Base-by-base conservation (phyloP, 2,329 filamentous ascomycete species). In the Fusarium sororula region DNA sequence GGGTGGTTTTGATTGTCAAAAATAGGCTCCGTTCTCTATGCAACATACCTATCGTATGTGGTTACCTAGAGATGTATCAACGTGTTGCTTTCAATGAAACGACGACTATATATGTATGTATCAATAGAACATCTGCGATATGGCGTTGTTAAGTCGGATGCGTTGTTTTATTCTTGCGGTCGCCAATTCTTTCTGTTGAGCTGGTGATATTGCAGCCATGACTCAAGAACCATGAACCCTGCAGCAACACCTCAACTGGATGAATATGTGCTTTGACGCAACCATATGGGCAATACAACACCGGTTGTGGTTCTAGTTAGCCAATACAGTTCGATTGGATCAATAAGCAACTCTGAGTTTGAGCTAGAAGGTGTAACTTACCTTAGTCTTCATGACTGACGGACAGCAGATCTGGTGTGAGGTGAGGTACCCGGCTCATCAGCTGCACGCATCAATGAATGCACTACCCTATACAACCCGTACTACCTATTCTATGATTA, bases 171-270 rank as follows among this genome's bases (percentile, higher is more conserved):
- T 20, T 35, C 10, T 62, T 11, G 26, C 20, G 11, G 18, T 53
- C 32, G n/a, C 9, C 15, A 24, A 26, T 15, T 24, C 38, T 45
- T 63, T 42, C 18, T 18, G 26, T 51, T 20, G 28, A 48, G 24
- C 24, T 37, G 24, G 20, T 15, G 30, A 62, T 42, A 28, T 24
- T 32, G 7, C 14, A 35, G 18, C 39, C 67, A 61, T 71, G 68
- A 71, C 50, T 70, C 68, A 60, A 15, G n/a, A 66, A 18, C 68
- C 42, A 64, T 70, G 59, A 54, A 70, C 67, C 59, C 51, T 58
- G 59, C n/a, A 39, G 9, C 38, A 39, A 32, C 28, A 47, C 35
- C 18, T 37, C 35, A 47, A 42, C 35, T n/a, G 22, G 37, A 47
- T n/a, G 35, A 68, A 32, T n/a, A 32, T 62, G 53, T 68, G 65